Conservation (phyloP, 2,329 filamentous ascomycete species). For the Pseudogymnoascus sp. region DNA sequence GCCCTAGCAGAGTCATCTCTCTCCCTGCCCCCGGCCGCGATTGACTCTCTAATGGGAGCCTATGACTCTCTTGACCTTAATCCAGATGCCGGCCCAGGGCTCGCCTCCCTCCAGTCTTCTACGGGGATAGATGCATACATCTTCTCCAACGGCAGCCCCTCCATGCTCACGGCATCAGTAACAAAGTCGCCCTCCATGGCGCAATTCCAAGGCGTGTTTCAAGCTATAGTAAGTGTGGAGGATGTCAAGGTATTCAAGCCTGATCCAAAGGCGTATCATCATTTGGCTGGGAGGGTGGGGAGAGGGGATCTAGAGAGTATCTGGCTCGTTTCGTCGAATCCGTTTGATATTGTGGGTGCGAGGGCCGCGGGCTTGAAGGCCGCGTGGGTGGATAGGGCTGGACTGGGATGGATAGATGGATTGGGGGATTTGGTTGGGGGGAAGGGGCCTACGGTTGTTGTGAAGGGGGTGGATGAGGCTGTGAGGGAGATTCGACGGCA, state of each 20-base stretch:
- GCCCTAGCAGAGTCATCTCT: slow-evolving; percentile 52
- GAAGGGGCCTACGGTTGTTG: slow-evolving; percentile 46
- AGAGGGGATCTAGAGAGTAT: slow-evolving; percentile 38
- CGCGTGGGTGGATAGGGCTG: slow-evolving; percentile 59
- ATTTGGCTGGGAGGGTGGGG: slow-evolving; percentile 21
- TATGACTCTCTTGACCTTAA: slow-evolving; percentile 61
- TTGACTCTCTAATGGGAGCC: slow-evolving; percentile 49
- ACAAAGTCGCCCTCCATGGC: slow-evolving; percentile 48
- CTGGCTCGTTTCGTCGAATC: slow-evolving; percentile 66
- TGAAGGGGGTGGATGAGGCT: slow-evolving; percentile 50
- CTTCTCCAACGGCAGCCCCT: slow-evolving; percentile 63
- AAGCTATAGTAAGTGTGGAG: slow-evolving; percentile 55
- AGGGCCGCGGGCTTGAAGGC: slow-evolving; percentile 53
- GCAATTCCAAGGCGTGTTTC: slow-evolving; percentile 54
- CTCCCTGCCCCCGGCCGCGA: slow-evolving; percentile 37
- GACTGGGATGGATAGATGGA: slow-evolving; percentile 57
- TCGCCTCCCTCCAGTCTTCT: slow-evolving; percentile 40
- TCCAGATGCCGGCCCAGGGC: slow-evolving; percentile 50
- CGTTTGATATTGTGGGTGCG: slow-evolving; percentile 66
- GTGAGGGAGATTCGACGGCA: slow-evolving; percentile 33
- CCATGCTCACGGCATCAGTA: slow-evolving; percentile 57
- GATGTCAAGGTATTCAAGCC: slow-evolving; percentile 57
- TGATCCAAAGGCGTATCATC: slow-evolving; percentile 32
- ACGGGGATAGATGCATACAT: slow-evolving; percentile 46
- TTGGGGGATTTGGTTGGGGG: slow-evolving; percentile 41